Evolutionary conservation across 2,329 filamentous ascomycete genomes (phyloP), one percentile per base, ranked within the genome.

Genomic region (Cladorrhinum sp.): DNA sequence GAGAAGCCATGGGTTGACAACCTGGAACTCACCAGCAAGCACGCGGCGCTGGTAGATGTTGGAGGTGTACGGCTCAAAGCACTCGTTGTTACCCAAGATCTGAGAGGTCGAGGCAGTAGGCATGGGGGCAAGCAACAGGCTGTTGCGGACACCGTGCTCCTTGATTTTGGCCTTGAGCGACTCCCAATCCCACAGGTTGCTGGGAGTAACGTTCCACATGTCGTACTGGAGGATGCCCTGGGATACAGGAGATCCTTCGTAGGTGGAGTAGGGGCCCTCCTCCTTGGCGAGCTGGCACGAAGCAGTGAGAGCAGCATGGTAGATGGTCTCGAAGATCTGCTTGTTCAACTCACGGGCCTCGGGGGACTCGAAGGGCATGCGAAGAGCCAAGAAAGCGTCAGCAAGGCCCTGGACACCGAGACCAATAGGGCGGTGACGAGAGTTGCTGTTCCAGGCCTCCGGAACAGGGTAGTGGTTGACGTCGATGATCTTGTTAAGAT

Each of bases 1-100:
- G 64, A 99, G 86, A 65, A 99, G 80, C 95, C 95, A 99, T 57
- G 95, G 95, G 82, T 99, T 99, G 76, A 99, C 95, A 58, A 99
- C 92, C 80, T 99, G 95, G 87, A 99, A 99, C 77, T 99, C 95
- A 70, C 95, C 95, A 68, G 95, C 95, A 70, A 99, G 83, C 60
- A 99, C 95, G 83, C 95, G 94, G 66, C 95, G 94, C 70, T 94
- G 96, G 83, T 99, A 99, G 76, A 99, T 99, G 84, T 99, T 99
- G 70, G 94, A 98, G 3, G 95, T 99, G 81, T 99, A 99, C 46
- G 95, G 95, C 83, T 99, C 95, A 75, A 99, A 99, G 83, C 95
- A 99, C 80, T 99, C 95, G 76, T 99, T 99, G 85, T 97, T 96
- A 71, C 95, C 95, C 69, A 99, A 83, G 74, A 99, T 99, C 81